These are phyloP conservation scores for Serendipita sp. DNA, from an alignment of 768 basidiomycete species.

Conservation along the genomic window DNA sequence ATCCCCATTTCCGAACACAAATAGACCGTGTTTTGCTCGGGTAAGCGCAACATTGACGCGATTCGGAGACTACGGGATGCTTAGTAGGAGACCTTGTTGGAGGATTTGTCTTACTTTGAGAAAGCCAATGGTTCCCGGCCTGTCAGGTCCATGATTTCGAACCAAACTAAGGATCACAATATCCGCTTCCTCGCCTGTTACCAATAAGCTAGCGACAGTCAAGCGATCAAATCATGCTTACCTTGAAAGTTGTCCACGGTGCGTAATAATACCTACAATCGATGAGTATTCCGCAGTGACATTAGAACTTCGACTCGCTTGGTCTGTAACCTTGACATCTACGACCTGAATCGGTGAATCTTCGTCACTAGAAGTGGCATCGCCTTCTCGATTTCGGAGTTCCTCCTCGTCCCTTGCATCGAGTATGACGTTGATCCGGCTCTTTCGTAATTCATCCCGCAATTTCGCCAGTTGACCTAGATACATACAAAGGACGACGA, in stretches of 20 bases:
- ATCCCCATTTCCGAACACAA: constrained; percentile 51
- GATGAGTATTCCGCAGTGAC: constrained; percentile 13
- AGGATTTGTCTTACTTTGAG: constrained; percentile 44
- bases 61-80: constrained; percentile 18
- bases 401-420: constrained; percentile 53
- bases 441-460: constrained; percentile 24
- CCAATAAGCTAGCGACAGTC: not conserved
- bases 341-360: not conserved
- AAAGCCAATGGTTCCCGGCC: constrained; percentile 42
- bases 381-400: constrained; percentile 35
- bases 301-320: constrained; percentile 29
- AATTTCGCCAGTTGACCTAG: constrained; percentile 34
- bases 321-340: not conserved
- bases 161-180: constrained; percentile 64
- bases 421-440: constrained; percentile 43
- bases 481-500: constrained; percentile 41
- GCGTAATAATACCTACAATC: constrained; percentile 44
- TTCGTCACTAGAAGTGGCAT: constrained; percentile 19
- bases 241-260: constrained; percentile 72
- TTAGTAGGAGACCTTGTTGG: no score
- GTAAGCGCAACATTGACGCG: constrained; percentile 46
- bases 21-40: constrained; percentile 58
- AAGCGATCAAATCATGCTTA: constrained; percentile 14
- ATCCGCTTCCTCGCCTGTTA: constrained; percentile 22
- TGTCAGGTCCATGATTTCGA: constrained; percentile 39